These are phyloP conservation scores for Pythium rishiriense DNA, from an alignment of 352 stramenopile genomes.

Conservation along the genomic window DNA sequence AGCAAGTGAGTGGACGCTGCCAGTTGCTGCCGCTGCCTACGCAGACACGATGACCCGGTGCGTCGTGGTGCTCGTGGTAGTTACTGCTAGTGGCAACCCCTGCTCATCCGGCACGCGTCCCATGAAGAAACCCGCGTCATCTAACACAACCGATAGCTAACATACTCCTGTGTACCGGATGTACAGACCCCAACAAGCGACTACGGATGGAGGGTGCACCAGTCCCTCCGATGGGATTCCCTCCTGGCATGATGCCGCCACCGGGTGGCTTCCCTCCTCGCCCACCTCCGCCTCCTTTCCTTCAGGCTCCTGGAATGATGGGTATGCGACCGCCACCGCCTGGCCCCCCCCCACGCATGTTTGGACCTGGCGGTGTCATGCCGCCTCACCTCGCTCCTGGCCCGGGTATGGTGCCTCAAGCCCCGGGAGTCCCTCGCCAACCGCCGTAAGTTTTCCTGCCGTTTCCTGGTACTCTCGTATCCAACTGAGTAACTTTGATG, in stretches of 20 bases:
- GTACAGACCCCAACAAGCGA: slow-evolving; percentile 42
- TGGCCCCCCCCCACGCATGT: slow-evolving; percentile 34
- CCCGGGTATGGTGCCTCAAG: slow-evolving; percentile 24
- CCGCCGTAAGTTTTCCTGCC: slow-evolving; percentile 28
- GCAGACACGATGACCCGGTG: too few species aligned
- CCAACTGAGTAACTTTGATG: not conserved
- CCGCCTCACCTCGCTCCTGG: slow-evolving; percentile 25
- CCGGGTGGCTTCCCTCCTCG: slow-evolving; percentile 42
- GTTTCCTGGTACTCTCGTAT: not conserved
- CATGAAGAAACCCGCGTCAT: not conserved
- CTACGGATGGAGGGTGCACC: slow-evolving; percentile 38
- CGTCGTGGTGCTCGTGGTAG: slow-evolving; percentile 13
- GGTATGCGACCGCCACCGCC: slow-evolving; percentile 52
- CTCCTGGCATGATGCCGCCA: slow-evolving; percentile 41
- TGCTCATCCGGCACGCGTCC: not conserved
- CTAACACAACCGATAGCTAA: not conserved
- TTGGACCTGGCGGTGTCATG: slow-evolving; percentile 36
- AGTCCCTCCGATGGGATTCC: slow-evolving; percentile 38
- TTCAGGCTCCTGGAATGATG: slow-evolving; percentile 48
- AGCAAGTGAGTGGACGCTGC: too few species aligned
- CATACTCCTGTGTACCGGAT: not conserved
- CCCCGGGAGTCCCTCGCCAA: slow-evolving; percentile 14
- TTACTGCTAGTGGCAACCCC: not conserved
- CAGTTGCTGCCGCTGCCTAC: too few species aligned
- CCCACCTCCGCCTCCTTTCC: slow-evolving; percentile 46